These are phyloP conservation scores for Colletotrichum lini DNA, from an alignment of 2,329 filamentous ascomycete species.

Conservation along the genomic window DNA sequence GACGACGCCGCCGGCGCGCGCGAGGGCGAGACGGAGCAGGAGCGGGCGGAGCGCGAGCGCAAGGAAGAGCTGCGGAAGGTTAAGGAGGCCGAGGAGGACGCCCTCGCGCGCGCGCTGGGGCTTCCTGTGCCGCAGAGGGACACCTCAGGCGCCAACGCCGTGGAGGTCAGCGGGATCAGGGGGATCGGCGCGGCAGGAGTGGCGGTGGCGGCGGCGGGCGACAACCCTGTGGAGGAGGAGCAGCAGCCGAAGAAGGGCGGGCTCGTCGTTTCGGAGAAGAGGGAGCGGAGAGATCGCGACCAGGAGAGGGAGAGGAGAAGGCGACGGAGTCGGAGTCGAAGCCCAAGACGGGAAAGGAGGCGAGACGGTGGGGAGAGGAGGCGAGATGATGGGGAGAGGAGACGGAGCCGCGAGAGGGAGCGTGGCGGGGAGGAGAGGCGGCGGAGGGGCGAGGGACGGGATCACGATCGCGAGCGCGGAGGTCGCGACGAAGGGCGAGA, in stretches of 20 bases:
- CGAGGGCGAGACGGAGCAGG: conserved; percentile 71
- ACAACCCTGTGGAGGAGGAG: conserved; percentile 44
- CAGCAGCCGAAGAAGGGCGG: conserved; percentile 42
- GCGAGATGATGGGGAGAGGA: conserved; percentile 44
- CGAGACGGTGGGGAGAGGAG: conserved; percentile 47
- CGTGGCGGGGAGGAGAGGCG: conserved; percentile 27
- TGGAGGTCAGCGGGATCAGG: conserved; percentile 69
- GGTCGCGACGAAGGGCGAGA: conserved; percentile 34
- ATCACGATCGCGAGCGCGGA: conserved; percentile 22
- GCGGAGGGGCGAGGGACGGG: conserved; percentile 18
- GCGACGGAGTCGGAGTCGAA: conserved; percentile 55
- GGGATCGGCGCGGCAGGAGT: conserved; percentile 49
- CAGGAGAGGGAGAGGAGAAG: conserved; percentile 52
- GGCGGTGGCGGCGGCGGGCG: conserved; percentile 37
- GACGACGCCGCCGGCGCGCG: conserved; percentile 60
- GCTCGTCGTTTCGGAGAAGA: conserved; percentile 44
- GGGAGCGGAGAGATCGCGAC: conserved; percentile 46
- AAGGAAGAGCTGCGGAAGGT: conserved; percentile 84
- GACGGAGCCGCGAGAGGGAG: conserved; percentile 35
- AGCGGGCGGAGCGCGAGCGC: conserved; percentile 72
- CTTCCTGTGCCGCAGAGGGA: conserved; percentile 77
- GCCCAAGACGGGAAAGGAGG: conserved; percentile 46
- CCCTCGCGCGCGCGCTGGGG: conserved; percentile 86
- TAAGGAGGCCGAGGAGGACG: conserved; percentile 95
- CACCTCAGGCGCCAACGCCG: conserved; percentile 74